phyloP scores from a whole-genome alignment of 2,329 filamentous ascomycete genomes.

The Biscogniauxia mediterranea region DNA sequence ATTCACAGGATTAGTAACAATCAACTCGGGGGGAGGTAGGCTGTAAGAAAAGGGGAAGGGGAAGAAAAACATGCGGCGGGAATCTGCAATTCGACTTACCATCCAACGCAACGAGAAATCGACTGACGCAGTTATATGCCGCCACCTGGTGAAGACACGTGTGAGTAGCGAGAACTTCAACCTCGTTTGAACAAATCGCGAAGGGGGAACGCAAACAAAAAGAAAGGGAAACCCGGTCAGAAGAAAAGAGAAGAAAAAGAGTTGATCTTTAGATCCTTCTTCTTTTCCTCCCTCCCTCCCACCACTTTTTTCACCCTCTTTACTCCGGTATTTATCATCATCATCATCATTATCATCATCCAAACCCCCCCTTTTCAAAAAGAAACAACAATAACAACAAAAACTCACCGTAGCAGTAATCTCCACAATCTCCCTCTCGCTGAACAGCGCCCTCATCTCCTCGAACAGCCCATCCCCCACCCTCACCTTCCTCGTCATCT shows the following conservation, averaged over 20 bases:
- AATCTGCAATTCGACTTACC: constrained; percentile 46
- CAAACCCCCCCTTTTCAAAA: not conserved
- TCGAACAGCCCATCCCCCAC: constrained; percentile 70
- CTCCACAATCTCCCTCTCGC: constrained; percentile 74
- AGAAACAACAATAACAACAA: not conserved
- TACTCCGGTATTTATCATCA: too few relatives aligned
- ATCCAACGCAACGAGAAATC: constrained; percentile 79
- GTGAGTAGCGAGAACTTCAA: not conserved
- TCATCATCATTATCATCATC: too few relatives aligned
- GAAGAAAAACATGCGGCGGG: not conserved
- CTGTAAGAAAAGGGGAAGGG: not conserved
- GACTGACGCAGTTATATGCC: constrained; percentile 81
- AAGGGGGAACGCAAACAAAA: too few relatives aligned
- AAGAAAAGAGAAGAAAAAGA: too few relatives aligned
- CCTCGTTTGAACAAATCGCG: too few relatives aligned
- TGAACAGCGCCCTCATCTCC: constrained; percentile 59
- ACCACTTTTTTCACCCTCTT: too few relatives aligned
- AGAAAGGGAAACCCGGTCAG: too few relatives aligned
- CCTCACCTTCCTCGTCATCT: constrained; percentile 74
- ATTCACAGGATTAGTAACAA: not conserved
- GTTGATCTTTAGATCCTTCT: too few relatives aligned
- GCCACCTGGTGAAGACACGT: constrained; percentile 46
- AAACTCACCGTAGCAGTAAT: constrained; percentile 67
- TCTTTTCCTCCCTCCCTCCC: too few relatives aligned
- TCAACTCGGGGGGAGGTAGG: too few relatives aligned